A percentile compares a stretch with the other conserved stretches of the same genome.
Conservation (phyloP, 305 asterid genomes). For the Solanum hybrid region DNA sequence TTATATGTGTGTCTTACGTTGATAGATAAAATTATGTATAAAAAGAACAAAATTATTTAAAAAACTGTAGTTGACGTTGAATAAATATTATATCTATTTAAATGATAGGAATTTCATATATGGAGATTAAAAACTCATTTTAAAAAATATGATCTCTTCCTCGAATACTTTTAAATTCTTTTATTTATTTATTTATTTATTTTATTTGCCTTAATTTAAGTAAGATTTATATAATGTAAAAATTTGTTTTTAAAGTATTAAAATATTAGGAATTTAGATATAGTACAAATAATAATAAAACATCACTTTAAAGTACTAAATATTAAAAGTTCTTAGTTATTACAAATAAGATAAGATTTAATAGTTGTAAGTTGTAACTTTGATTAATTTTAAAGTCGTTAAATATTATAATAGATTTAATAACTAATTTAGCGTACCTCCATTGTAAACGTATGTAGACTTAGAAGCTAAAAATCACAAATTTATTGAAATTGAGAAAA, state of each 20-base stretch:
- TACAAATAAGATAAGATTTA: background rate
- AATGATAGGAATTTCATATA: background rate
- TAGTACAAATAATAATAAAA: background rate
- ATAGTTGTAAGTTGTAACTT: background rate
- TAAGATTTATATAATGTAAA: background rate
- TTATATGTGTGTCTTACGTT: background rate
- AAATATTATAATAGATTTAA: background rate
- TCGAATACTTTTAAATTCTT: background rate
- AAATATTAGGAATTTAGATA: background rate
- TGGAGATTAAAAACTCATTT: background rate
- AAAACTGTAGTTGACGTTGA: background rate
- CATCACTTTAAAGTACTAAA: background rate
- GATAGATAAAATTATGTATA: background rate
- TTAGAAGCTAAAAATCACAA: background rate
- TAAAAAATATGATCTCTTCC: background rate
- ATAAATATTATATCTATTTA: background rate
- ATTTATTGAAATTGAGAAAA: background rate
- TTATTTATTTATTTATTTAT: background rate
- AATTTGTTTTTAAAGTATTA: background rate
- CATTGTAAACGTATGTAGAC: background rate
- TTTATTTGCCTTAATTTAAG: background rate
- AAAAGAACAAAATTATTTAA: background rate
- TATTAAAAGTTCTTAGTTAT: background rate
- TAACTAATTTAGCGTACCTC: background rate
- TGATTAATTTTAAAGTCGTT: background rate